Base-by-base conservation (phyloP, 768 basidiomycete species). In the Cytidiella melzeri region DNA sequence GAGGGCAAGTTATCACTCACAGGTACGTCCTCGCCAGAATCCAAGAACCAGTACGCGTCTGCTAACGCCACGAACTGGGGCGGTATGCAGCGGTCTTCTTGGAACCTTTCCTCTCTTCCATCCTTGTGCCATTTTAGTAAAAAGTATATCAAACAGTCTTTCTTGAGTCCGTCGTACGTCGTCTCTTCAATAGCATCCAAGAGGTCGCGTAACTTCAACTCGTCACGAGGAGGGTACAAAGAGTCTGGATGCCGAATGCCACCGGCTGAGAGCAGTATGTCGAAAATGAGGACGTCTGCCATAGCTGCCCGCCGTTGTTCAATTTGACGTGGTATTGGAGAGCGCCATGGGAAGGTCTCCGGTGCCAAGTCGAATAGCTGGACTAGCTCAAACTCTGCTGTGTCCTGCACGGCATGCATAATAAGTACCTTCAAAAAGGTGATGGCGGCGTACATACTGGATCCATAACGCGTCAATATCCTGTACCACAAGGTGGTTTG, bases 1-100 rank as follows among this genome's bases (percentile, higher is more conserved):
- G n/a, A n/a, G n/a, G 15, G 4, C 23, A 23, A 41, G 23, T 27
- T 36, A n/a, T 27, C 45, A 43, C 39, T 36, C 43, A 90, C 88
- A 41, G 75, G 63, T 44, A 85, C 62, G 39, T 81, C 70, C n/a
- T 74, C 70, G 10, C 84, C 86, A 2, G 79, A 74, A 66, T 92
- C 90, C 51, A 92, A 68, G 62, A 79, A 68, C 84, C 86, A 92
- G 68, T 92, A 92, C 59, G 90, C 89, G 67, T 88, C 84, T n/a
- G 86, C 79, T 41, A 92, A 73, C 3, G 74, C 68, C 5, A 75
- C 71, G 58, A 90, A 91, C 57, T 90, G 89, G 2, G 87, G 83
- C 3, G 86, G 81, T 52, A 92, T 83, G 57, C 75, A 79, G 24
- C 75, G 68, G n/a, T 63, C 78, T 64, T 64, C 70, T 46, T 60